Percentiles rank a stretch among this genome's conserved stretches.
phyloP scores from a whole-genome alignment of 768 basidiomycete species.

The Hydnomerulius pinastri region DNA sequence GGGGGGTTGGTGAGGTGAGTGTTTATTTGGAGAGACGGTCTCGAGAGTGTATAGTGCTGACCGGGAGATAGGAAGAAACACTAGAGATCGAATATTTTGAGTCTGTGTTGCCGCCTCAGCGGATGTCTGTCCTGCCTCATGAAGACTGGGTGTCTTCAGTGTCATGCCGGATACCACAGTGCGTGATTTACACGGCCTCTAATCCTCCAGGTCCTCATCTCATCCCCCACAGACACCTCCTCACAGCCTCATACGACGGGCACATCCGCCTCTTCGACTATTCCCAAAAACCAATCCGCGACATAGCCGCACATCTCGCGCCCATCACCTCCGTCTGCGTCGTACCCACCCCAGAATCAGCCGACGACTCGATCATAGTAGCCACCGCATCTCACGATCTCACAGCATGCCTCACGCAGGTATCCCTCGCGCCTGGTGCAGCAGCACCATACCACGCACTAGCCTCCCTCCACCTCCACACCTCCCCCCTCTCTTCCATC shows the following conservation, averaged over 20 bases:
- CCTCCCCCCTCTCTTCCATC: slow-evolving; percentile 75
- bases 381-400: slow-evolving; percentile 82
- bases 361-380: slow-evolving; percentile 41
- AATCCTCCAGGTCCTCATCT: too few relatives aligned
- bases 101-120: slow-evolving; percentile 83
- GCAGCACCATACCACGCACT: slow-evolving; percentile 28
- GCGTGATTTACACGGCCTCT: too few relatives aligned
- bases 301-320: slow-evolving; percentile 55
- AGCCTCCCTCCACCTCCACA: slow-evolving; percentile 82
- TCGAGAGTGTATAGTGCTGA: slow-evolving; percentile 12
- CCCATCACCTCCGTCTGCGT: slow-evolving; percentile 68
- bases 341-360: slow-evolving; percentile 39
- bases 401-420: slow-evolving; percentile 57
- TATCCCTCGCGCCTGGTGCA: slow-evolving; percentile 19
- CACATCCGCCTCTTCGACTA: slow-evolving; percentile 73
- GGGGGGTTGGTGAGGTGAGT: slow-evolving; percentile 68
- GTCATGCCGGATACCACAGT: slow-evolving; percentile 56
- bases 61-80: slow-evolving; percentile 70
- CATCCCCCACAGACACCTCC: slow-evolving; percentile 51
- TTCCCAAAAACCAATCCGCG: slow-evolving; percentile 56
- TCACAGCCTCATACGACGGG: slow-evolving; percentile 84
- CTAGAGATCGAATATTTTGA: slow-evolving; percentile 92
- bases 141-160: slow-evolving; percentile 95
- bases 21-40: slow-evolving; percentile 2
- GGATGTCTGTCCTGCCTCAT: slow-evolving; percentile 76